Evolutionary conservation across 1,284 basidiomycete species (phyloP), one percentile per base, ranked within the genome.

Genomic region (Sphagnurus paluster): DNA sequence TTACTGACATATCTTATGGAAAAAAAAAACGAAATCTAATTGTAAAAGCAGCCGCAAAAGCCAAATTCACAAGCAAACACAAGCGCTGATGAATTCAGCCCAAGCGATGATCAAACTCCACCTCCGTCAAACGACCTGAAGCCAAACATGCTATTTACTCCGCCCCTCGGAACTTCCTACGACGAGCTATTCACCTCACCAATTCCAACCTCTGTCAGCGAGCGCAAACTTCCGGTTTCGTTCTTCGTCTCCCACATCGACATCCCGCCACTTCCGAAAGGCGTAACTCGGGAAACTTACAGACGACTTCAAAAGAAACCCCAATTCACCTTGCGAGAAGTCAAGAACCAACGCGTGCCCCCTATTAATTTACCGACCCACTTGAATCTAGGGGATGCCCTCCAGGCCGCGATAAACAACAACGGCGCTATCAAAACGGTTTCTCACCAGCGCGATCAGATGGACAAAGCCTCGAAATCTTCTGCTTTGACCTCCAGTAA

Each of bases 401-500:
- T 55, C 23, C 43, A 53, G 17, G 42, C 47, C 7, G 48, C 50
- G n/a, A 32, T 49, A 36, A 32, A 37, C 14, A 52, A 56, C 19
- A 57, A 57, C 20, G 49, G 49, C 10, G 42, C 35, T 3, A 5
- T 54, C 3, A 16, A 44, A 2, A 42, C 50, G 1, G 3, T 35
- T 19, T 39, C 44, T 9, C 24, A 23, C 11, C 26, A 44, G 28
- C 38, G 25, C 2, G n/a, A 5, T 4, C 24, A 17, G 10, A 4
- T n/a, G 4, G 21, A 3, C 7, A 16, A 8, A 10, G 23, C 36
- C 17, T 28, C 42, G 17, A n/a, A n/a, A n/a, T n/a, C n/a, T n/a
- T n/a, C n/a, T n/a, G n/a, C n/a, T n/a, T n/a, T n/a, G n/a, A n/a
- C n/a, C n/a, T n/a, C n/a, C n/a, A 33, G 8, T 16, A 33, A 33